These are phyloP conservation scores for Termitomyces heimii DNA, from an alignment of 768 basidiomycete species.

Conservation along the genomic window DNA sequence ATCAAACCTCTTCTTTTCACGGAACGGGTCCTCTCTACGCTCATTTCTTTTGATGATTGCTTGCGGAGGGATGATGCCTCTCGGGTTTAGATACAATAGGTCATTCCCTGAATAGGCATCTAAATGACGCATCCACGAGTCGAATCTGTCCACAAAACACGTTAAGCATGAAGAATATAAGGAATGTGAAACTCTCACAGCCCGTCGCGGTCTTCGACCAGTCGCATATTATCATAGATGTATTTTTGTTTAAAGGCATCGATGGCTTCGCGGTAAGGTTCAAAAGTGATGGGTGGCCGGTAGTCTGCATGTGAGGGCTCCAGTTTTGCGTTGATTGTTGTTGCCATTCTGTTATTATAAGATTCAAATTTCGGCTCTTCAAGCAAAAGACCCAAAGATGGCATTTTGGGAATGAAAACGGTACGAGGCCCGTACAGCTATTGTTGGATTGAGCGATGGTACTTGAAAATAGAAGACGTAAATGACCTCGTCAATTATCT, in stretches of 20 bases:
- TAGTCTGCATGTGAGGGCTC: constrained; percentile 51
- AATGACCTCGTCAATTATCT: constrained; percentile 67
- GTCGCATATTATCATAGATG: constrained; percentile 85
- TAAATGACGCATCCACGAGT: constrained; percentile 75
- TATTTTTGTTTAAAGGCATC: constrained; percentile 77
- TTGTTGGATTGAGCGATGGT: background rate
- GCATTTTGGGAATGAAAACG: constrained; percentile 92
- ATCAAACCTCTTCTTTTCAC: constrained; percentile 65
- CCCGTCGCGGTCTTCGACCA: constrained; percentile 72
- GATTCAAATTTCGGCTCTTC: constrained; percentile 81
- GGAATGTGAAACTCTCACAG: constrained; percentile 43
- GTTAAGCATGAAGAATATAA: background rate
- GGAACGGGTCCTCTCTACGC: constrained; percentile 56
- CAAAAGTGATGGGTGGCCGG: constrained; percentile 71
- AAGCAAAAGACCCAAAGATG: constrained; percentile 86
- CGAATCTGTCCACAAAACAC: constrained; percentile 57
- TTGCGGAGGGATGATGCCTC: constrained; percentile 67
- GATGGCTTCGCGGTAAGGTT: constrained; percentile 58
- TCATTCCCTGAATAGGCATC: constrained; percentile 77
- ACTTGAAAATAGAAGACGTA: background rate
- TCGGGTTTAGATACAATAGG: constrained; percentile 69
- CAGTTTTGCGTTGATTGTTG: constrained; percentile 43
- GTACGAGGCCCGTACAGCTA: constrained; percentile 73
- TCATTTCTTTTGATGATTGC: constrained; percentile 62
- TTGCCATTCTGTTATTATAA: constrained; percentile 58